Evolutionary conservation across 441 rosid species (phyloP).

Genomic region (Pelargonium citronellum): DNA sequence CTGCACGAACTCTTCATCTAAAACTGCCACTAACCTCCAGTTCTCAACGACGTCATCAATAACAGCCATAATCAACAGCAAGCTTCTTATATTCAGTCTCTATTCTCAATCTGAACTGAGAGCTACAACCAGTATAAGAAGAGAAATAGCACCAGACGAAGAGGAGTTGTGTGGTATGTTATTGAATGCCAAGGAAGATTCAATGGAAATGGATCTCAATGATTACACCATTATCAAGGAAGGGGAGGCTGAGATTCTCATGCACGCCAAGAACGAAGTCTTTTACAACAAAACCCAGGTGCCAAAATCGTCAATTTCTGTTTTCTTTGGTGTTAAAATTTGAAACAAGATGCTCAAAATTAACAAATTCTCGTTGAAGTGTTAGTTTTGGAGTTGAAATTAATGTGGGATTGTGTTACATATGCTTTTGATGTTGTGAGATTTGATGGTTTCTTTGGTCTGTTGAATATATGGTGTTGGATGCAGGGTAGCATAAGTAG

Average conservation of each 20-base stretch:
- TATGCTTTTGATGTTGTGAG: not conserved
- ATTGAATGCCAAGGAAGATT: slow-evolving; percentile 25
- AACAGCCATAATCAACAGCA: no score
- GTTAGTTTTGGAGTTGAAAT: slow-evolving; percentile 6
- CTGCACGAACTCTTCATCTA: no score
- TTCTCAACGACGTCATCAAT: no score
- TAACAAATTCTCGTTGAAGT: not conserved
- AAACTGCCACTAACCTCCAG: no score
- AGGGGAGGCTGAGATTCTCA: slow-evolving; percentile 94
- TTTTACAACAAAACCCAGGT: slow-evolving; percentile 98
- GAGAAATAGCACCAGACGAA: not conserved
- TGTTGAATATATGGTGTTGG: not conserved
- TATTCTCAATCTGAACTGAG: no score
- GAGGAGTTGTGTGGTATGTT: not conserved
- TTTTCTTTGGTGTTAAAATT: not conserved
- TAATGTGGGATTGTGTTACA: slow-evolving; percentile 10
- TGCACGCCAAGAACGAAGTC: slow-evolving; percentile 88
- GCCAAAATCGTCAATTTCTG: slow-evolving; percentile 19
- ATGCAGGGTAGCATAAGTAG: not conserved
- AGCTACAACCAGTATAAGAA: no score
- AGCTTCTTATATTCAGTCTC: no score
- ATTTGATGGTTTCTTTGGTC: not conserved
- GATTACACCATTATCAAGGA: slow-evolving; percentile 72
- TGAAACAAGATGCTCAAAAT: not conserved
- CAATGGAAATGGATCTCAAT: slow-evolving; percentile 48